Evolutionary conservation across 768 basidiomycete species (phyloP).

Genomic region (Mycena haematopus): DNA sequence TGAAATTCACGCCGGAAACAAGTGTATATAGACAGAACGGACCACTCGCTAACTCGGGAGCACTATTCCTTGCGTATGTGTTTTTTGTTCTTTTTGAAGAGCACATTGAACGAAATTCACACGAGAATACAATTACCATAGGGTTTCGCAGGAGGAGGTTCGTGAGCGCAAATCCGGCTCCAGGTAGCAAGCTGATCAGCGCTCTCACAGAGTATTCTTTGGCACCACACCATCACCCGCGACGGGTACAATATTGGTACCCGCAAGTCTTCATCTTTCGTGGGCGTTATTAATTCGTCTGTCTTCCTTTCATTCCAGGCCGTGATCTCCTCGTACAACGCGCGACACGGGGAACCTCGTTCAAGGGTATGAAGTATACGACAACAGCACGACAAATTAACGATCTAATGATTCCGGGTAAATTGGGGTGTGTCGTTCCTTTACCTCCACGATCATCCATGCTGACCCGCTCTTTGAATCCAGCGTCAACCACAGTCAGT

Average conservation of each 20-base stretch:
- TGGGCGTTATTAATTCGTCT: too few species aligned
- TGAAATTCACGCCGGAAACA: neutral
- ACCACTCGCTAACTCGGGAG: slow-evolving; percentile 3
- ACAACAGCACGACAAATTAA: slow-evolving; percentile 1
- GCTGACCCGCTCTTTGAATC: neutral
- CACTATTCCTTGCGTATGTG: slow-evolving; percentile 20
- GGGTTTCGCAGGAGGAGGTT: slow-evolving; percentile 19
- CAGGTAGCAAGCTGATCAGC: neutral
- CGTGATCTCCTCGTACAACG: slow-evolving; percentile 18
- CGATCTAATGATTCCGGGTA: slow-evolving; percentile 3
- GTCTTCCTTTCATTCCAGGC: neutral
- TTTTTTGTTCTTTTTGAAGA: neutral
- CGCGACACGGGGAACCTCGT: neutral
- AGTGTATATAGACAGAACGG: slow-evolving; percentile 16
- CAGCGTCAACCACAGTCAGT: slow-evolving; percentile 14
- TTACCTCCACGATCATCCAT: too few species aligned
- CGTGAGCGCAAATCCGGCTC: neutral
- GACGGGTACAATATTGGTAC: slow-evolving; percentile 14
- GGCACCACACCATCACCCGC: slow-evolving; percentile 8
- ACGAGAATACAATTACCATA: too few species aligned
- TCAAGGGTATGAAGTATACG: slow-evolving; percentile 13
- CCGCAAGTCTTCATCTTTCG: too few species aligned
- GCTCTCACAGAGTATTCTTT: neutral
- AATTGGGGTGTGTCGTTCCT: slow-evolving; percentile 8
- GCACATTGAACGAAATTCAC: neutral